phyloP scores from a whole-genome alignment of 108 stramenopile species.

The Stephanodiscus triporus region DNA sequence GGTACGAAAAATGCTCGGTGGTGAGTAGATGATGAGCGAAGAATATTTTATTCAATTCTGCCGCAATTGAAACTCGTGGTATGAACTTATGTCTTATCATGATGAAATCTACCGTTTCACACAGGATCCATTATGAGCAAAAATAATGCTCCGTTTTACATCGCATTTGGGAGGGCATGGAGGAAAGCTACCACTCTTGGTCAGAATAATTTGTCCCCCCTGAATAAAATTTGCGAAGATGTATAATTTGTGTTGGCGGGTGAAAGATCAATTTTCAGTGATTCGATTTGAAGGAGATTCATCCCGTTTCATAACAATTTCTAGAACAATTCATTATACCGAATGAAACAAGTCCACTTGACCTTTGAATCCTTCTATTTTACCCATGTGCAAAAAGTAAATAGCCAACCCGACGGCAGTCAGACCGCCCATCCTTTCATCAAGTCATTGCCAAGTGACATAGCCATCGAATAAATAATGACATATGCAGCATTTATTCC shows the following conservation, averaged over 20 bases:
- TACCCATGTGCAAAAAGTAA: no score
- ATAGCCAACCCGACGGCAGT: no score
- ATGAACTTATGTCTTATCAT: background rate
- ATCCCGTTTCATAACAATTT: no score
- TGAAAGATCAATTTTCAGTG: no score
- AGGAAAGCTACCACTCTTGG: slow-evolving; percentile 44
- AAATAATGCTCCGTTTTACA: slow-evolving; percentile 44
- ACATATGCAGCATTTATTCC: no score
- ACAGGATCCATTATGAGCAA: slow-evolving; percentile 18
- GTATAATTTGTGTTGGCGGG: background rate
- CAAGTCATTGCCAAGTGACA: no score
- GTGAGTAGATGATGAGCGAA: background rate
- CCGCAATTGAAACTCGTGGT: background rate
- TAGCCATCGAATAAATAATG: no score
- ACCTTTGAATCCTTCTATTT: no score
- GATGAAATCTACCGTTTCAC: background rate
- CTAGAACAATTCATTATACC: no score
- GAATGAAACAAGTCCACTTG: no score
- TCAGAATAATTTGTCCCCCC: slow-evolving; percentile 22
- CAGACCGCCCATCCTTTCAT: no score
- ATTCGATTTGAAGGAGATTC: no score
- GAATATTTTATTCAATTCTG: background rate
- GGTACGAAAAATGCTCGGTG: slow-evolving; percentile 37
- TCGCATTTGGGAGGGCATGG: slow-evolving; percentile 34
- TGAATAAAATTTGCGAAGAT: background rate